phyloP scores from a whole-genome alignment of 2,329 filamentous ascomycete genomes.

The Spiromastix sp. region DNA sequence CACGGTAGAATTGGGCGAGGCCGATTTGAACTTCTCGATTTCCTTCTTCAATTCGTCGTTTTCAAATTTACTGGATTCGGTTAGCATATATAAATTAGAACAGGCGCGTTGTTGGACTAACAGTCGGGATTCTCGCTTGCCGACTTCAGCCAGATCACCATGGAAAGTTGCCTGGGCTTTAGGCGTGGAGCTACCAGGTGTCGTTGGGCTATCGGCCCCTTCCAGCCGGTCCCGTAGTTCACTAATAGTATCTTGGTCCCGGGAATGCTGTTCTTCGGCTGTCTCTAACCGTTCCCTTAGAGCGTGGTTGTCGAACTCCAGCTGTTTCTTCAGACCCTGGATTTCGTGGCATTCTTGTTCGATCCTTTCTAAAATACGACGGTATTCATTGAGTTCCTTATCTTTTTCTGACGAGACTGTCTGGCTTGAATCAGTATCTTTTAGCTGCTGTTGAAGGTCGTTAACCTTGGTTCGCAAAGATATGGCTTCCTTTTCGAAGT shows the following conservation, averaged over 20 bases:
- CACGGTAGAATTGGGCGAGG: constrained; percentile 13
- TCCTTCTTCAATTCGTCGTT: constrained; percentile 31
- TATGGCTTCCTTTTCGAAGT: constrained; percentile 39
- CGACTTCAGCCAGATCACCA: constrained; percentile 32
- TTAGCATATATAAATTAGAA: constrained; percentile 13
- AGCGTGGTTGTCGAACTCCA: constrained; percentile 39
- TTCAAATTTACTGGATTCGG: constrained; percentile 26
- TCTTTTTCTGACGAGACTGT: constrained; percentile 30
- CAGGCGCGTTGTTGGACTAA: constrained; percentile 14
- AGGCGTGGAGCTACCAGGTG: constrained; percentile 28
- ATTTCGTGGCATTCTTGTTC: constrained; percentile 40
- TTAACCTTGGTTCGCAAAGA: constrained; percentile 36
- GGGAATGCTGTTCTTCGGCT: constrained; percentile 32
- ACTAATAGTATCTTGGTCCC: constrained; percentile 32
- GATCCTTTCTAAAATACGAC: constrained; percentile 35
- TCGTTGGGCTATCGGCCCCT: constrained; percentile 29
- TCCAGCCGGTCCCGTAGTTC: constrained; percentile 34
- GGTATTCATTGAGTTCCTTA: constrained; percentile 34
- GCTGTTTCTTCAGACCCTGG: constrained; percentile 37
- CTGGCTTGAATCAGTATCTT: constrained; percentile 33
- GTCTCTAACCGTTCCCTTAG: constrained; percentile 34
- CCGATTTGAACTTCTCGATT: constrained; percentile 22
- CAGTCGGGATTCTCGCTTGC: constrained; percentile 29
- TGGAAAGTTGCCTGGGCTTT: constrained; percentile 30
- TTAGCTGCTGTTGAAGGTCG: constrained; percentile 37